Evolutionary conservation across 176 grass and related monocot species (phyloP).

Genomic region (Tillandsia leiboldiana): DNA sequence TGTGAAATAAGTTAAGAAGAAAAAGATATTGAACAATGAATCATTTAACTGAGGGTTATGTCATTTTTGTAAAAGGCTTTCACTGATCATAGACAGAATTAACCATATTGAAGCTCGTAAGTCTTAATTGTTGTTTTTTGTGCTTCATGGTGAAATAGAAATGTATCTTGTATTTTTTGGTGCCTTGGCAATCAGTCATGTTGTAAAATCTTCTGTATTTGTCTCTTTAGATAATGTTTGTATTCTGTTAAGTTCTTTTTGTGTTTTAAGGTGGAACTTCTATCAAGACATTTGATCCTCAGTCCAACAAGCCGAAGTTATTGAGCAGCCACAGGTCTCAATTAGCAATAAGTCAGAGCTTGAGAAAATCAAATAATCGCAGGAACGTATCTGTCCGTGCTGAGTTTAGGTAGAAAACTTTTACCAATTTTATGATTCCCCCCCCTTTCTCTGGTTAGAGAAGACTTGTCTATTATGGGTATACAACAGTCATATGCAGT

Average conservation of each 20-base stretch:
- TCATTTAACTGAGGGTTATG: too few species aligned
- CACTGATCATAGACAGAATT: too few species aligned
- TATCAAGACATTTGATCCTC: conserved; percentile 20
- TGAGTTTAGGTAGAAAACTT: conserved; percentile 31
- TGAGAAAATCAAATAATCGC: neutral
- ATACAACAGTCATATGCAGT: neutral
- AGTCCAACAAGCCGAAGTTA: conserved; percentile 13
- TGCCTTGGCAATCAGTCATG: neutral
- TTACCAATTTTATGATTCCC: neutral
- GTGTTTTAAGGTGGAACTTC: conserved; percentile 19
- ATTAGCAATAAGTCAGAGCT: conserved; percentile 14
- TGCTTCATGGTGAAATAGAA: neutral
- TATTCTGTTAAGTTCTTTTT: neutral
- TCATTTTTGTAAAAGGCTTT: too few species aligned
- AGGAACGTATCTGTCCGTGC: conserved; percentile 25
- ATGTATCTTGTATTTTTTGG: neutral
- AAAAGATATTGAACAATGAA: too few species aligned
- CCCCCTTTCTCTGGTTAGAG: neutral
- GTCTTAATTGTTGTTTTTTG: neutral
- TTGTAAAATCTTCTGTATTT: neutral
- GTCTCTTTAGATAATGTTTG: neutral
- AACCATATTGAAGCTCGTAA: neutral
- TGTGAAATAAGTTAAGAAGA: too few species aligned
- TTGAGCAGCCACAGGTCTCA: conserved; percentile 6
- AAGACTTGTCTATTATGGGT: neutral